phyloP scores from a whole-genome alignment of 257 asterid species.

The Oldenlandia corymbosa region DNA sequence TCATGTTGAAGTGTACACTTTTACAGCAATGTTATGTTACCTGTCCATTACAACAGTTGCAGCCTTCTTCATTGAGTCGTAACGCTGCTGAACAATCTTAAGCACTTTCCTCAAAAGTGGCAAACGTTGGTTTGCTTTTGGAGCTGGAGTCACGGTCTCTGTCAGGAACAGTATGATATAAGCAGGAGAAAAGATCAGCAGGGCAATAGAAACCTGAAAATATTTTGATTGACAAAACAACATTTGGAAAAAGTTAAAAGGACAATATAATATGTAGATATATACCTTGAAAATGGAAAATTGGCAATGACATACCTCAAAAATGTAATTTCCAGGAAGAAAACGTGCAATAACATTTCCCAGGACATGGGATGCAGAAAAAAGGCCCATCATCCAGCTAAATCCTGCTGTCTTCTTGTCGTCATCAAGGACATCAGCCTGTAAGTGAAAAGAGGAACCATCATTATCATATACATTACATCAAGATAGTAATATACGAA shows the following conservation, averaged over 20 bases:
- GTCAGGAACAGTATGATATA: slow-evolving; percentile 60
- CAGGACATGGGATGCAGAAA: slow-evolving; percentile 81
- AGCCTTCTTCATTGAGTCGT: slow-evolving; percentile 63
- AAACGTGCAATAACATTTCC: slow-evolving; percentile 82
- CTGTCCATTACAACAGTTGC: slow-evolving; percentile 55
- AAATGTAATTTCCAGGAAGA: slow-evolving; percentile 66
- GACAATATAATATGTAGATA: background rate
- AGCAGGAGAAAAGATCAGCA: slow-evolving; percentile 53
- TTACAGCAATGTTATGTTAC: slow-evolving; percentile 25
- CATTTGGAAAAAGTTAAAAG: slow-evolving; percentile 3
- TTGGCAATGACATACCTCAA: slow-evolving; percentile 43
- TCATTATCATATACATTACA: background rate
- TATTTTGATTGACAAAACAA: background rate
- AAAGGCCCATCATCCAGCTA: slow-evolving; percentile 87
- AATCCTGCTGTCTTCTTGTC: slow-evolving; percentile 66
- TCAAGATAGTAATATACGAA: slow-evolving; percentile 5
- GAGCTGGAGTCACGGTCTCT: slow-evolving; percentile 57
- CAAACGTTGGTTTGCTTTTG: slow-evolving; percentile 24
- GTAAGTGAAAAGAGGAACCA: slow-evolving; percentile 12
- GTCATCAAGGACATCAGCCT: slow-evolving; percentile 81
- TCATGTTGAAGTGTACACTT: background rate
- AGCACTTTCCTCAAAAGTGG: slow-evolving; percentile 40
- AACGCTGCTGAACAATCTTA: slow-evolving; percentile 53
- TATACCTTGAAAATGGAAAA: background rate
- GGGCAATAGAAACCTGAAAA: slow-evolving; percentile 74